Evolutionary conservation across 768 basidiomycete species (phyloP).

Genomic region (Suillus subluteus): DNA sequence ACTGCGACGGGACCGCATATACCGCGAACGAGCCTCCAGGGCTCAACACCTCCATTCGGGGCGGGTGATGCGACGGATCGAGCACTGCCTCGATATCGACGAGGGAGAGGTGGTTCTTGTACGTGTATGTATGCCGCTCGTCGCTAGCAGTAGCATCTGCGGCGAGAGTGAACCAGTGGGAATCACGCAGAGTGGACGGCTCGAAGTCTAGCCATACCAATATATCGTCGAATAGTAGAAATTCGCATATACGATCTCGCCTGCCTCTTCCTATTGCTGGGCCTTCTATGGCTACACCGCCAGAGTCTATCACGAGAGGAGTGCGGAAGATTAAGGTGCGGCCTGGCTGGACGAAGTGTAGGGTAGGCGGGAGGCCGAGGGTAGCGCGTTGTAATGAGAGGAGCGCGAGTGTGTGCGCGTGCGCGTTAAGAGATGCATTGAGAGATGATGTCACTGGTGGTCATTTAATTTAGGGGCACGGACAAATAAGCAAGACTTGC

Average conservation of each 20-base stretch:
- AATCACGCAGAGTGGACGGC: not conserved
- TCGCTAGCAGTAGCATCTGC: not conserved
- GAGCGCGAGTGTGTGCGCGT: conserved; percentile 74
- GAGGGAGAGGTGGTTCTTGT: conserved; percentile 68
- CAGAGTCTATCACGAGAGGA: conserved; percentile 5
- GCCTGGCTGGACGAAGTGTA: conserved; percentile 81
- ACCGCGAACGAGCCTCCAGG: conserved; percentile 79
- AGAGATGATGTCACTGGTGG: conserved; percentile 71
- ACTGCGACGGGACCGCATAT: conserved; percentile 56
- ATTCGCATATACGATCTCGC: conserved; percentile 6
- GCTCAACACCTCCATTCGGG: conserved; percentile 70
- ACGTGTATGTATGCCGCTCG: conserved; percentile 51
- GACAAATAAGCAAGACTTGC: conserved; percentile 42
- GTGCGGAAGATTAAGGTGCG: conserved; percentile 58
- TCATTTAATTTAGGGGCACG: conserved; percentile 11
- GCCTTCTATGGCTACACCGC: conserved; percentile 5
- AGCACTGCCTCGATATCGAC: conserved; percentile 81
- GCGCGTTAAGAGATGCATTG: conserved; percentile 77
- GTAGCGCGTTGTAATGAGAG: conserved; percentile 82
- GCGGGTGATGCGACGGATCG: conserved; percentile 21
- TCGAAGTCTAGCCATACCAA: conserved; percentile 6
- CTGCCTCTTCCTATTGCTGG: conserved; percentile 3
- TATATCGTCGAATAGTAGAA: conserved; percentile 4
- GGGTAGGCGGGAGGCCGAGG: conserved; percentile 71
- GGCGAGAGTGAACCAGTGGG: not conserved